Base-by-base conservation (phyloP, 345 rosid genomes). In the Raphanus sativus region DNA sequence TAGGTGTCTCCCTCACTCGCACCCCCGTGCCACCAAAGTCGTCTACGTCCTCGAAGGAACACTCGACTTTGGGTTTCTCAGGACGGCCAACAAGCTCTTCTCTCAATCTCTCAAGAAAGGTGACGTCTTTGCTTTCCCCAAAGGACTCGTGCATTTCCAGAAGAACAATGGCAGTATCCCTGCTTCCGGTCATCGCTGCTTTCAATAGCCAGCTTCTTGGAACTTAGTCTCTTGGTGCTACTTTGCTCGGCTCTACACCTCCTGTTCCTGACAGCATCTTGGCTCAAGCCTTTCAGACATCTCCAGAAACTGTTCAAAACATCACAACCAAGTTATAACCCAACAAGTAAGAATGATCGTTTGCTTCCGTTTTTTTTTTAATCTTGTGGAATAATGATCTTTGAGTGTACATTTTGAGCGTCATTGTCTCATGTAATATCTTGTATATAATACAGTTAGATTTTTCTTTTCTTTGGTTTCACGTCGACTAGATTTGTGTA, bases 131-230 rank as follows among this genome's bases (percentile, higher is more conserved):
- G 87, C 86, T 67, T 87, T 87, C 78, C 93, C 93, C 0, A 86
- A 74, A 72, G 93, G 86, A 5, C 81, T 87, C 16, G 84, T 89
- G 5, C 93, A 89, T 79, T 89, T 81, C 79, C 93, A 89, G 81
- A 83, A 76, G 86, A 89, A 89, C 79, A 67, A 67, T 32, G 89
- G 87, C 11, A 0, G 6, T 0, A 73, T 17, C 2, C 74, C 84
- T 12, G 88, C 93, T 1, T 32, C 89, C 10, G 28, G 91, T 85
- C 36, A 68, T 89, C 7, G 32, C 88, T 0, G 91, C 86, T 60
- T 89, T 89, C 75, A 86, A 87, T 2, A 26, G 1, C 28, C 28
- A 26, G 28, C 55, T 87, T 15, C 85, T 87, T 4, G 93, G 91
- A 2, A 87, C 89, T 60, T 88, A 87, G 33, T 75, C 86, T 38